Evolutionary conservation across 495 filamentous ascomycete species (phyloP).

Genomic region (Neurospora sp.): DNA sequence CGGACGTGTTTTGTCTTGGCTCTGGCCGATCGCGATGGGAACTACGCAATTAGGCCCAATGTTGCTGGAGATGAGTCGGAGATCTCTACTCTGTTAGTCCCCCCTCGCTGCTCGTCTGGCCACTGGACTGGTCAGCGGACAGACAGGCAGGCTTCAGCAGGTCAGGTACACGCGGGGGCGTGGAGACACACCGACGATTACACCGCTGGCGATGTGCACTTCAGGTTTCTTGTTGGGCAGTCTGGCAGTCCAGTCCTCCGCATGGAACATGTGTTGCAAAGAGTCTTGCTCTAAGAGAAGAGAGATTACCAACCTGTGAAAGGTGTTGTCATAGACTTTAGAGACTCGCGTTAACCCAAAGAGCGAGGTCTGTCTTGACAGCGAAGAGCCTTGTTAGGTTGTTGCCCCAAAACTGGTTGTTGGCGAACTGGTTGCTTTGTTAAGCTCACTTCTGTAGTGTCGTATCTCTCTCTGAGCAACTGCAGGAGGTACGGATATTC

Average conservation of each 20-base stretch:
- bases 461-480: background rate
- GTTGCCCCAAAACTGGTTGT: background rate
- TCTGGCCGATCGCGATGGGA: background rate
- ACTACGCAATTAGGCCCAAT: background rate
- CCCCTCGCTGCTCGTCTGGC: background rate
- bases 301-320: background rate
- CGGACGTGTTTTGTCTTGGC: background rate
- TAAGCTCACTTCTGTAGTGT: background rate
- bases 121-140: background rate
- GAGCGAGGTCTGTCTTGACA: background rate
- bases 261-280: background rate
- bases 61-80: background rate
- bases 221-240: background rate
- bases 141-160: background rate
- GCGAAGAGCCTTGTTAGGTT: background rate
- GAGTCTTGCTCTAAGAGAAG: background rate
- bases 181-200: background rate
- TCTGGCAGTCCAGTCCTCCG: background rate
- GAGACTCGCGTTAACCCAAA: background rate
- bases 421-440: background rate
- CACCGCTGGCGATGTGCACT: background rate
- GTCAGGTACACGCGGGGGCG: background rate
- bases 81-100: background rate
- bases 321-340: background rate
- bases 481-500: background rate